Conservation (phyloP, 2,329 filamentous ascomycete species). For the Paraphaeosphaeria minitans region DNA sequence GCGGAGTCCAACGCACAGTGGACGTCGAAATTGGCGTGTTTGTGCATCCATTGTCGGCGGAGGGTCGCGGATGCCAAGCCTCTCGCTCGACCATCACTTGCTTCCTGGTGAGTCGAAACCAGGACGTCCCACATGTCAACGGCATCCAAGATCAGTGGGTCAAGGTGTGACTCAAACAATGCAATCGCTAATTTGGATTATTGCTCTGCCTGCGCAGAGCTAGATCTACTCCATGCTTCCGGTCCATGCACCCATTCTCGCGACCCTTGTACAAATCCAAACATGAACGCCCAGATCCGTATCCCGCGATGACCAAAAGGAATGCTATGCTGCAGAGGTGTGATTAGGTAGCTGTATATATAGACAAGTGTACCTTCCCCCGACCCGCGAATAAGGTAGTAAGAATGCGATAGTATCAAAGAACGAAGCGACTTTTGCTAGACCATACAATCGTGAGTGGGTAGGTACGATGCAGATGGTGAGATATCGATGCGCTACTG, state of each 20-base stretch:
- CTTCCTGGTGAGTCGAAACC: not conserved
- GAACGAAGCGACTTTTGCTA: slow-evolving; percentile 11
- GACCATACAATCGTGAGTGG: slow-evolving; percentile 25
- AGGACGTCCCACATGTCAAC: not conserved
- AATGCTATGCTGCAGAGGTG: slow-evolving; percentile 20
- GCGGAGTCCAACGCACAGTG: slow-evolving; percentile 35
- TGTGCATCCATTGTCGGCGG: slow-evolving; percentile 8
- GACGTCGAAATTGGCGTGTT: slow-evolving; percentile 31
- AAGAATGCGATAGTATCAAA: not conserved
- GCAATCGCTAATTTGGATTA: slow-evolving; percentile 8
- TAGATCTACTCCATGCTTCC: slow-evolving; percentile 4
- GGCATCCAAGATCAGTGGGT: not conserved
- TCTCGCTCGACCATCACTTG: not conserved
- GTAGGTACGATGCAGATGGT: not conserved
- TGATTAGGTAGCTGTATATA: slow-evolving; percentile 18
- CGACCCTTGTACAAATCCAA: slow-evolving; percentile 2
- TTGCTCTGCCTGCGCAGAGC: not conserved
- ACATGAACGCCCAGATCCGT: not conserved
- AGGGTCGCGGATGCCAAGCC: slow-evolving; percentile 9
- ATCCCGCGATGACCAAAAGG: slow-evolving; percentile 14
- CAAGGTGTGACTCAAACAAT: not conserved
- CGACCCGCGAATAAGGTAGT: slow-evolving; percentile 13
- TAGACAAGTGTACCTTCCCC: slow-evolving; percentile 14
- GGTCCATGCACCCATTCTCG: not conserved
- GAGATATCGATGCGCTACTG: not conserved